Conservation (phyloP, 2,329 filamentous ascomycete genomes). For the Biscogniauxia sp. region DNA sequence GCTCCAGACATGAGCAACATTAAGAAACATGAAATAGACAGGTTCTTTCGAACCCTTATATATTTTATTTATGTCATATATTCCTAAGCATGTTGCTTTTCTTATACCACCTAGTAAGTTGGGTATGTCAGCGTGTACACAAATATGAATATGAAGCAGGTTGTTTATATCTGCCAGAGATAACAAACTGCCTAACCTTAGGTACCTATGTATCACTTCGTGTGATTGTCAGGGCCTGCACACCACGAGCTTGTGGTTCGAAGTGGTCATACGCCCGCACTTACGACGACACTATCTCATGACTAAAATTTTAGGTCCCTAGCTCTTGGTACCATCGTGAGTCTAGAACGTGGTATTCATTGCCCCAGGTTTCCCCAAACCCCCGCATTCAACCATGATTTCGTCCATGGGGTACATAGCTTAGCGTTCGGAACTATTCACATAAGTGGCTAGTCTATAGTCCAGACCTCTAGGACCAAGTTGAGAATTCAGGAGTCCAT, state of each 20-base stretch:
- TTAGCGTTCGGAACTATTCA: not conserved
- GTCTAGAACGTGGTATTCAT: not conserved
- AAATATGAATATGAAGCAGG: no score
- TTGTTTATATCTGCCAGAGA: not conserved
- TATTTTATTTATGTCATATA: no score
- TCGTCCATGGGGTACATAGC: not conserved
- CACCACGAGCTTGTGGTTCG: not conserved
- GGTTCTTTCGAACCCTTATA: no score
- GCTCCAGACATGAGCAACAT: no score
- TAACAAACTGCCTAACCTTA: no score
- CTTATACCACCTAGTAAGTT: no score
- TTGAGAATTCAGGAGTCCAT: not conserved
- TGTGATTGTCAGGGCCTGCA: not conserved
- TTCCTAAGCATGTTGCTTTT: no score
- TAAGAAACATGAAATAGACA: no score
- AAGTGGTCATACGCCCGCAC: not conserved
- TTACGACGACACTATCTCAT: not conserved
- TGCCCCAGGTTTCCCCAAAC: not conserved
- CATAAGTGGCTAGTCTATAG: not conserved
- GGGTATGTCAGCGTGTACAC: no score
- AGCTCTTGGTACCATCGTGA: not conserved
- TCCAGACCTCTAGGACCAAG: not conserved
- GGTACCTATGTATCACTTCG: not conserved
- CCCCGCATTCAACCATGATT: not conserved
- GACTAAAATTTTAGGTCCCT: not conserved